Conservation (phyloP, 2,329 filamentous ascomycete genomes). For the Xenoacremonium recifei region DNA sequence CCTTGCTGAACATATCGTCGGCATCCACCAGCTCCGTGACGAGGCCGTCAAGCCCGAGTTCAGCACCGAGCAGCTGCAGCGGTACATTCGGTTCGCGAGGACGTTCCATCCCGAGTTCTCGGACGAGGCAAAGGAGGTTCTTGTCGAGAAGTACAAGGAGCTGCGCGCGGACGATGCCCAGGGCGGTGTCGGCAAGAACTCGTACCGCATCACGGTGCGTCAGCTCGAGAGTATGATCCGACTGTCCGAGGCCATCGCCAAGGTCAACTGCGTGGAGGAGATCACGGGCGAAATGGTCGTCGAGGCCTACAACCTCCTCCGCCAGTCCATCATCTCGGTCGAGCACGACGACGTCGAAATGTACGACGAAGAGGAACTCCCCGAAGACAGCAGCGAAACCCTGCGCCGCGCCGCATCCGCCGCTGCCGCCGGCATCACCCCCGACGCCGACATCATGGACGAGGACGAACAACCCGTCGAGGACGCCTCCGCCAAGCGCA, state of each 20-base stretch:
- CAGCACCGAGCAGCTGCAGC: conserved; percentile 91
- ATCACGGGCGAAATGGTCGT: conserved; percentile 81
- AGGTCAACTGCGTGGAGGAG: conserved; percentile 93
- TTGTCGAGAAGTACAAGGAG: conserved; percentile 95
- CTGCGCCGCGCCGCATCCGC: conserved; percentile 37
- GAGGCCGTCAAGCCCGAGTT: conserved; percentile 91
- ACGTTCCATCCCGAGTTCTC: conserved; percentile 95
- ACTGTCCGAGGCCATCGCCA: conserved; percentile 94
- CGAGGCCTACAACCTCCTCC: conserved; percentile 86
- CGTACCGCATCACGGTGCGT: conserved; percentile 94
- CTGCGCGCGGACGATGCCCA: conserved; percentile 90
- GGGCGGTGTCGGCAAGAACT: conserved; percentile 90
- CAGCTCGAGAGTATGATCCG: conserved; percentile 96
- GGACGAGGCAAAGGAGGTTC: conserved; percentile 76
- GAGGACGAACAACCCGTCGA: conserved; percentile 34
- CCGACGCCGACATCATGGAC: conserved; percentile 45
- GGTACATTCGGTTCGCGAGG: conserved; percentile 93
- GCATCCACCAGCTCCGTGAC: conserved; percentile 88
- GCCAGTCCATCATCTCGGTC: conserved; percentile 95
- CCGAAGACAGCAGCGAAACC: conserved; percentile 45
- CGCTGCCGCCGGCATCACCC: conserved; percentile 44
- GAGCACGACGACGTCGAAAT: conserved; percentile 98
- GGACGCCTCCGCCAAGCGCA: conserved; percentile 44
- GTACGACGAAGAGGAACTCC: conserved; percentile 67
- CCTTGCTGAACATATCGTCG: conserved; percentile 91